Evolutionary conservation across 495 filamentous ascomycete genomes (phyloP).

Genomic region (Neurospora intermedia): DNA sequence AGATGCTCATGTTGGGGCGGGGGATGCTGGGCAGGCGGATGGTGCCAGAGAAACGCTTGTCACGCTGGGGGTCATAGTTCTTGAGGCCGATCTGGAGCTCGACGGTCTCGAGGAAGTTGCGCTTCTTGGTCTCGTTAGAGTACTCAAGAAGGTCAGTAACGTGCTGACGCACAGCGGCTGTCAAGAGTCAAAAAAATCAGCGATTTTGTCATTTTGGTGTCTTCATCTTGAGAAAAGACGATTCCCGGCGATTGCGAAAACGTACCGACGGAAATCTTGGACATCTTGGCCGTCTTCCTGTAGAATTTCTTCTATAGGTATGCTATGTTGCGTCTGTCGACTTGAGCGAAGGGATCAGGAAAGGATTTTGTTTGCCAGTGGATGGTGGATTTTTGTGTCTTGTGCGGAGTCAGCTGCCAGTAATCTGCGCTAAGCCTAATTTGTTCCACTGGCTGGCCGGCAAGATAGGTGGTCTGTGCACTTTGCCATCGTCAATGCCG

Average conservation of each 20-base stretch:
- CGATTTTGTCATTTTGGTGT: slow-evolving; percentile 4
- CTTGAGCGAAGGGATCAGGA: slow-evolving; percentile 3
- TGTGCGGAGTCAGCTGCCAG: background rate
- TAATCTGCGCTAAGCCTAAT: background rate
- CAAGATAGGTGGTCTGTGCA: background rate
- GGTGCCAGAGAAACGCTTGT: slow-evolving; percentile 99
- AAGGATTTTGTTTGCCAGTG: slow-evolving; percentile 8
- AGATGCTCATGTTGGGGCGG: slow-evolving; percentile 89
- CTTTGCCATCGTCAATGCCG: background rate
- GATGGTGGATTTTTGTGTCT: slow-evolving; percentile 15
- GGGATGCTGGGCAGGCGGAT: slow-evolving; percentile 86
- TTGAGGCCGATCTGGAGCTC: slow-evolving; percentile 95
- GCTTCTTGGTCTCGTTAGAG: slow-evolving; percentile 95
- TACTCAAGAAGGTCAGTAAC: slow-evolving; percentile 84
- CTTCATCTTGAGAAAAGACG: background rate
- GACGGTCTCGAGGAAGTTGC: slow-evolving; percentile 74
- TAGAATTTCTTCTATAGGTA: slow-evolving; percentile 53
- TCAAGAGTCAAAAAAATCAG: slow-evolving; percentile 6
- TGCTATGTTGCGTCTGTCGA: slow-evolving; percentile 46
- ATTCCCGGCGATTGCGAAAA: background rate
- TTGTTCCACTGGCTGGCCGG: background rate
- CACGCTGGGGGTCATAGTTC: slow-evolving; percentile 99
- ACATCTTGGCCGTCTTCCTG: slow-evolving; percentile 45
- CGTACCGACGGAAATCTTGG: slow-evolving; percentile 61
- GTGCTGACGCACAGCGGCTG: slow-evolving; percentile 93